These are phyloP conservation scores for Apiospora sp. DNA, from an alignment of 2,329 filamentous ascomycete species.

Conservation along the genomic window DNA sequence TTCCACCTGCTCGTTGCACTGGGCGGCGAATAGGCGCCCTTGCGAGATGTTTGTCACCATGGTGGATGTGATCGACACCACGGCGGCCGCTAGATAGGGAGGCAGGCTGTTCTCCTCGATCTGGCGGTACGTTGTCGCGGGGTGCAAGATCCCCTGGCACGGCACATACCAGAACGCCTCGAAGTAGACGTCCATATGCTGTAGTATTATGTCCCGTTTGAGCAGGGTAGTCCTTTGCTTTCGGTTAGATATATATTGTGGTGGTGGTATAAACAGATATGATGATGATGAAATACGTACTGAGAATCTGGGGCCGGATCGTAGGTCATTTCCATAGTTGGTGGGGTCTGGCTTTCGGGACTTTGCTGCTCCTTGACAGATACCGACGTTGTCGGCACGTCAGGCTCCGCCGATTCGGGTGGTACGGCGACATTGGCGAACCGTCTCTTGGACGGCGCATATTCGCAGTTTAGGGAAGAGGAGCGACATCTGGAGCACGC, in stretches of 20 bases:
- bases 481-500: conserved; percentile 48
- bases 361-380: conserved; percentile 17
- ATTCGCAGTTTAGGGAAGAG: conserved; percentile 48
- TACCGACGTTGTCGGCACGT: not conserved
- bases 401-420: conserved; percentile 16
- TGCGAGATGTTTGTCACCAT: conserved; percentile 45
- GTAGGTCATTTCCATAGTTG: conserved; percentile 21
- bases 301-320: conserved; percentile 29
- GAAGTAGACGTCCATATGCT: conserved; percentile 50
- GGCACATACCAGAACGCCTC: conserved; percentile 48
- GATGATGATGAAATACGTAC: conserved; percentile 32
- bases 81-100: conserved; percentile 46
- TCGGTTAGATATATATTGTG: not conserved
- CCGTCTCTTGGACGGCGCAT: conserved; percentile 48
- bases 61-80: conserved; percentile 48
- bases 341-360: conserved; percentile 1
- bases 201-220: conserved; percentile 45
- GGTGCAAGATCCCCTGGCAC: conserved; percentile 50
- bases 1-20: conserved; percentile 49
- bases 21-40: conserved; percentile 46
- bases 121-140: conserved; percentile 43
- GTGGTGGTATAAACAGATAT: not conserved
- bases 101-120: conserved; percentile 47
- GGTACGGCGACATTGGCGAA: conserved; percentile 43
- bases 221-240: conserved; percentile 39